These are phyloP conservation scores for Pouteria campechiana DNA, from an alignment of 179 eudicot genomes.

Conservation along the genomic window DNA sequence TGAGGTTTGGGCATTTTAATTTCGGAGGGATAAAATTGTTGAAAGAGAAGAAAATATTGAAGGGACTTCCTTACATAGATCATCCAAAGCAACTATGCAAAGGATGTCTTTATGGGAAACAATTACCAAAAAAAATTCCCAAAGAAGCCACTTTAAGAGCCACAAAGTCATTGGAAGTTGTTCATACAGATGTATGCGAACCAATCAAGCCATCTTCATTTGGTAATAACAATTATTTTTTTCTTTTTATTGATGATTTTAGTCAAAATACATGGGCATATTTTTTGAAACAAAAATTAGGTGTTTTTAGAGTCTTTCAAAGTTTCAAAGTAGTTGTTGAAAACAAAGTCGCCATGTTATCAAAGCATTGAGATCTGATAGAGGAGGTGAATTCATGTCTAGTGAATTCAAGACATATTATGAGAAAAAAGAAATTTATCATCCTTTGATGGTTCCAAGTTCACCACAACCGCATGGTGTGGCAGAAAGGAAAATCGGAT, in stretches of 20 bases:
- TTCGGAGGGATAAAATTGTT: background rate
- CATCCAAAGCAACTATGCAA: background rate
- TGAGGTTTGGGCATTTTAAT: background rate
- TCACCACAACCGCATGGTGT: too few relatives aligned
- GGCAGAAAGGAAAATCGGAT: too few relatives aligned
- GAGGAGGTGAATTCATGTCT: too few relatives aligned
- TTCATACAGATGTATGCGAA: background rate
- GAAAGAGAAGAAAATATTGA: background rate
- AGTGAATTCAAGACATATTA: too few relatives aligned
- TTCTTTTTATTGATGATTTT: background rate
- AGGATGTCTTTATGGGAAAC: background rate
- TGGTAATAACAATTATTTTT: background rate
- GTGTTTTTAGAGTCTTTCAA: too few relatives aligned
- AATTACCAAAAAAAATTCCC: background rate
- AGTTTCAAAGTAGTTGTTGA: too few relatives aligned
- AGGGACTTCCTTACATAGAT: background rate
- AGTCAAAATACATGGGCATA: too few relatives aligned
- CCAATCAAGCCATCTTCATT: background rate
- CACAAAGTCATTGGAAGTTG: background rate
- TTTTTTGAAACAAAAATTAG: too few relatives aligned
- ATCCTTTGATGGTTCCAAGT: too few relatives aligned
- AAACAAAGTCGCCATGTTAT: too few relatives aligned
- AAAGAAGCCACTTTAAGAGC: background rate
- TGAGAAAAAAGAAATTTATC: too few relatives aligned
- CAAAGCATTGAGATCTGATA: too few relatives aligned